Evolutionary conservation across 495 filamentous ascomycete genomes (phyloP), one percentile per base, ranked within the genome.

Genomic region (Mycothermus thermophilus): DNA sequence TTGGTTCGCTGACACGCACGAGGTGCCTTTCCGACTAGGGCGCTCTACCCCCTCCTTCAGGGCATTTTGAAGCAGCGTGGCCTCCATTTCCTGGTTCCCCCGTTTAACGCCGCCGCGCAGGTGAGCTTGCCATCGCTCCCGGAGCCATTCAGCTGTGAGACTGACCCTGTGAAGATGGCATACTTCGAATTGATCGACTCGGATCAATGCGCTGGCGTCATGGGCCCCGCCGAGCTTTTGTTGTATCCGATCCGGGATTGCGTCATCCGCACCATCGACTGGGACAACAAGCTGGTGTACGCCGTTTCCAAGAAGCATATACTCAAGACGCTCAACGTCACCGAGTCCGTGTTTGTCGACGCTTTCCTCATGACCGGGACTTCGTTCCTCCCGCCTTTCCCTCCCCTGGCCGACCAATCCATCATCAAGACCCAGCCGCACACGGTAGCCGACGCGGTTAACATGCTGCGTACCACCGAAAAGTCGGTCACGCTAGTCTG

Each of bases 81-180:
- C 4, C 62, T 94, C 27, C 68, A 82, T 24, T 93, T 86, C 52
- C 71, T 83, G 32, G 82, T 94, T 32, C 80, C 92, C 10, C 92
- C 90, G 3, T 95, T 87, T 58, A 82, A 77, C 48, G 83, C 88
- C 28, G 77, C 80, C 41, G 82, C 85, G 32, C 88, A 96, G 72
- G 85, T 93, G 59, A 43, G 58, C 38, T 42, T 42, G 31, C 14
- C 29, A 20, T 15, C 16, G 9, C 3, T 7, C 10, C 23, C 16
- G 16, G 8, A n/a, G n/a, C 17, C 18, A 5, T 16, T 38, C 38
- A 43, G 20, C 7, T 24, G 16, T 29, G n/a, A 35, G 24, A 31
- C 58, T 55, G 11, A 53, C 41, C 8, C 3, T 13, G 25, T 20
- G 31, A 46, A 94, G 86, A 72, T 97, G 37, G 77, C 80, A 29